Evolutionary conservation across 352 stramenopile genomes (phyloP), one percentile per base, ranked within the genome.

Genomic region (Bremia lactucae): DNA sequence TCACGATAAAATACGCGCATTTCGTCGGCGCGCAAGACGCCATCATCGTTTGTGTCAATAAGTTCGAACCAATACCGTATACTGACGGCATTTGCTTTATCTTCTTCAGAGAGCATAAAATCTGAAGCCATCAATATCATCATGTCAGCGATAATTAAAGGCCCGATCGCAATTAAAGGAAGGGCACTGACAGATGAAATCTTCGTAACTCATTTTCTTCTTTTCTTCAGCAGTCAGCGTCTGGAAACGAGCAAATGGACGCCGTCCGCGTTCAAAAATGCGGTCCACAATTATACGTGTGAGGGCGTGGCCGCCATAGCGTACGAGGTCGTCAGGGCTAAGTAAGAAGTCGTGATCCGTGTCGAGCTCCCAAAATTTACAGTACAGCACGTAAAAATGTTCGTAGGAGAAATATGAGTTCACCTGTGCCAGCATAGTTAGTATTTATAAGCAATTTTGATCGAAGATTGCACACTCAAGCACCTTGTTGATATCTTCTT

Each of bases 401-500:
- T 99, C 95, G 65, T 99, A 99, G 16, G 79, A 97, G 66, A 99
- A 98, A 69, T 95, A 97, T 36, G 85, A 83, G 58, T 90, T 94
- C 36, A 95, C 82, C 79, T 92, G 36, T 9, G 16, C 25, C 25
- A 22, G 21, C 31, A 11, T 21, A 10, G 22, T 18, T 2, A 31
- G 5, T 49, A 10, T 7, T 31, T 4, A 5, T 1, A 9, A 1
- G 2, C 16, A 21, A 24, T 8, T 4, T 29, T 0, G 15, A 44
- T 25, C 22, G n/a, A 36, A 15, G 13, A 10, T 21, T 14, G 9
- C 11, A 1, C 19, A 7, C 10, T 13, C 18, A 42, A 45, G 22
- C 35, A 98, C 96, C 74, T 98, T 97, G 74, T 99, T 99, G 61
- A 99, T 98, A 64, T 99, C 96, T 71, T 98, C 95, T 62, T 99